Conservation (phyloP, 345 rosid species). For the Rubroshorea leprosula region DNA sequence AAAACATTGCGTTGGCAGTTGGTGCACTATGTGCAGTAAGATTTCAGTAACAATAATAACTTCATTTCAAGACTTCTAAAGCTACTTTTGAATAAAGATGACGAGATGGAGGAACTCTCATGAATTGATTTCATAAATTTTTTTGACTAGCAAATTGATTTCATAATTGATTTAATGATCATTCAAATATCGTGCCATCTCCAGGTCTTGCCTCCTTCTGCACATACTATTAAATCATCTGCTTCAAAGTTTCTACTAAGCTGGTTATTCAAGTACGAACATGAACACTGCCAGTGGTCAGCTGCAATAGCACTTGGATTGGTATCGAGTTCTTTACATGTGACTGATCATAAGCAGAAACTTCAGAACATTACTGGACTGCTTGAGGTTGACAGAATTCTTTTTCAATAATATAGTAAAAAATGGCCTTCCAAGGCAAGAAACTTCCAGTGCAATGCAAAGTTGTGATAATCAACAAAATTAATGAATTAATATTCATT, state of each 20-base stretch:
- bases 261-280: conserved; percentile 79
- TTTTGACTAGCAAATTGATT: no score
- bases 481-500: background rate
- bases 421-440: background rate
- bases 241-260: conserved; percentile 75
- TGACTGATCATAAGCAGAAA: conserved; percentile 79
- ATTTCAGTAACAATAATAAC: conserved; percentile 11
- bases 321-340: conserved; percentile 65
- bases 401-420: conserved; percentile 3
- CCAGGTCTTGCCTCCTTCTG: conserved; percentile 85
- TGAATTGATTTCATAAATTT: no score
- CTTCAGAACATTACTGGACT: conserved; percentile 64
- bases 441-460: no score
- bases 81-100: background rate
- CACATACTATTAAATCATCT: conserved; percentile 60
- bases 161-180: background rate
- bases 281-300: conserved; percentile 93
- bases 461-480: conserved; percentile 9
- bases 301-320: conserved; percentile 93
- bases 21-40: conserved; percentile 82
- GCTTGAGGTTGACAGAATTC: conserved; percentile 51
- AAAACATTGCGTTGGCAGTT: conserved; percentile 74
- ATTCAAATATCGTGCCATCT: conserved; percentile 16
- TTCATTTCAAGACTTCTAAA: conserved; percentile 1
- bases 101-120: conserved; percentile 1